A percentile compares a stretch with the other conserved stretches of the same genome.
phyloP scores from a whole-genome alignment of 2,329 filamentous ascomycete genomes.

The Verticillium zaregamsianum region DNA sequence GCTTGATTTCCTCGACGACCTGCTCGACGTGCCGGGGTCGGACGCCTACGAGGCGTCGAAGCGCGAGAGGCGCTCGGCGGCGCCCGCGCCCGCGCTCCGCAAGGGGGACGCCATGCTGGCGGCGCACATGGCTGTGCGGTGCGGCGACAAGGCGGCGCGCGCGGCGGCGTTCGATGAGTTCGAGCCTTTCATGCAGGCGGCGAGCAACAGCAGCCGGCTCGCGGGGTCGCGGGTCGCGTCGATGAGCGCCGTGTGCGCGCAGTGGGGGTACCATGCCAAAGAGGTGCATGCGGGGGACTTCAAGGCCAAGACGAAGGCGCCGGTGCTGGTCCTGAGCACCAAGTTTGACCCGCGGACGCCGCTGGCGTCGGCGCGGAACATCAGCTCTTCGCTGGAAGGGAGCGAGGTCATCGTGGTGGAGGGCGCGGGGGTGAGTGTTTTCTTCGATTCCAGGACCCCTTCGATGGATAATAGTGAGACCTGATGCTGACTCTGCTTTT shows the following conservation, averaged over 20 bases:
- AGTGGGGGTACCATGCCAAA: constrained; percentile 32
- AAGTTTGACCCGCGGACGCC: constrained; percentile 33
- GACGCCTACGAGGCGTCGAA: not conserved
- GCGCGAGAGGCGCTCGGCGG: not conserved
- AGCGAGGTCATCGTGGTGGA: constrained; percentile 20
- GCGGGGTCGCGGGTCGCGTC: constrained; percentile 16
- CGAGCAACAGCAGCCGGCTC: constrained; percentile 20
- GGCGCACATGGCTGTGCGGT: constrained; percentile 24
- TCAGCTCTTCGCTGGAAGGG: constrained; percentile 28
- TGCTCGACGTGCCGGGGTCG: not conserved
- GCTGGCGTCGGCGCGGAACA: constrained; percentile 29
- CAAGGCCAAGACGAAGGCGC: constrained; percentile 23
- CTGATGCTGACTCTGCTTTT: no score
- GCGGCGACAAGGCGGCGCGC: constrained; percentile 25
- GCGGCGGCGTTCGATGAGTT: constrained; percentile 21
- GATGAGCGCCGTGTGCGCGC: constrained; percentile 24
- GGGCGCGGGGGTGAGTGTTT: not conserved
- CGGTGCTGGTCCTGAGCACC: constrained; percentile 33
- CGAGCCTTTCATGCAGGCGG: constrained; percentile 15
- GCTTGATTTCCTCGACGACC: not conserved
- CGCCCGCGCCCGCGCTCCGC: not conserved
- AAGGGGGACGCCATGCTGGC: not conserved
- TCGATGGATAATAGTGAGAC: not conserved
- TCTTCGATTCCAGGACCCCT: not conserved
- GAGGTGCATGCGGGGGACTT: constrained; percentile 29